Base-by-base conservation (phyloP, 768 basidiomycete genomes). In the Suillus discolor region DNA sequence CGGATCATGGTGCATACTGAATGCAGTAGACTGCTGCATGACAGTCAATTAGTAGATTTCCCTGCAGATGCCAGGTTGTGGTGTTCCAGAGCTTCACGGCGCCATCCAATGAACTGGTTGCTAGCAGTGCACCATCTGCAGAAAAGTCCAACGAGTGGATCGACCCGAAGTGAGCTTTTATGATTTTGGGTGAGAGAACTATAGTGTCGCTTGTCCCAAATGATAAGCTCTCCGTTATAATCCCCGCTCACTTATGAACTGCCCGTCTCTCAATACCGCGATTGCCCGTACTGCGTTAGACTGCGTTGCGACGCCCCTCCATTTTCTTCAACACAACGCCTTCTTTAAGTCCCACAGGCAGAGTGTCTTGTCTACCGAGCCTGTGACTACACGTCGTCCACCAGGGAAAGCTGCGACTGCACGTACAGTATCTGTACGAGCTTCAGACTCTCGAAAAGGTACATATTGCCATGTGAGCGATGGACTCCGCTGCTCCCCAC, bases 101-200 rank as follows among this genome's bases (percentile, higher is more conserved):
- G n/a, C 23, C 16, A 4, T 57, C 57, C 36, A 38, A 39, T 25
- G 57, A 57, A 39, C 36, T 38, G 15, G 38, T 57, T 16, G 57
- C 57, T 23, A 57, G 38, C 15, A 39, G 23, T 38, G 15, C 8
- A 23, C n/a, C 15, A 39, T 57, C 57, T 9, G 38, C 8, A 16
- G 57, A 57, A 25, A 57, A 57, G 38, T 39, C 57, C 15, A 25
- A 38, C 36, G 38, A 57, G 38, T 38, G 23, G 57, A 57, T 55
- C 1, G 31, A 34, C 20, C 54, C 31, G 31, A 23, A 23, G 38
- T 57, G 57, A 38, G 23, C n/a, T 57, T 57, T 57, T n/a, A 57
- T 57, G 36, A 23, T 9, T 57, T 28, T 57, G 36, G n/a, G 38
- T 57, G n/a, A 57, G 57, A 39, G n/a, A 16, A 16, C 6, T 16